A percentile compares a stretch with the other conserved stretches of the same genome.
These are phyloP conservation scores for Exophiala sp. DNA, from an alignment of 2,329 filamentous ascomycete genomes.

Conservation along the genomic window DNA sequence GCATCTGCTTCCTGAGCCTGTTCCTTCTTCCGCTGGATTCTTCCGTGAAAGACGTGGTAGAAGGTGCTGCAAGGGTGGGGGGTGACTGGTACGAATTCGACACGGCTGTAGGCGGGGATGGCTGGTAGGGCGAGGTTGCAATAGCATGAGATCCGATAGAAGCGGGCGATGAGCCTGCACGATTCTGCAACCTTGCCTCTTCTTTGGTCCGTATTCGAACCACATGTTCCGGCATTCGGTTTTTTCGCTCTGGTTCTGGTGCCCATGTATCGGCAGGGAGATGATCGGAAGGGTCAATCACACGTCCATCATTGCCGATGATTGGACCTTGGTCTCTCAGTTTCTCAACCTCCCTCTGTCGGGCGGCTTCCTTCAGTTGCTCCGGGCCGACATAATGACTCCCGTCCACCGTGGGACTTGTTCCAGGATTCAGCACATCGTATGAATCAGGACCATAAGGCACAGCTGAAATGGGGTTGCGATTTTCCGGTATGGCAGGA, in stretches of 20 bases:
- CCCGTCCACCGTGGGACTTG: slow-evolving; percentile 33
- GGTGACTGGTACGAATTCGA: slow-evolving; percentile 23
- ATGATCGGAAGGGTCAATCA: slow-evolving; percentile 62
- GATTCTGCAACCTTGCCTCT: slow-evolving; percentile 22
- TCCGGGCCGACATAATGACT: slow-evolving; percentile 38
- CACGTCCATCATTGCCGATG: slow-evolving; percentile 57
- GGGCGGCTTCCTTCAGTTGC: slow-evolving; percentile 37
- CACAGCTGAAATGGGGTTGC: slow-evolving; percentile 38
- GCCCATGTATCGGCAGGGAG: slow-evolving; percentile 61
- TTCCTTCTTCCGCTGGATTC: slow-evolving; percentile 29
- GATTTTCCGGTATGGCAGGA: slow-evolving; percentile 40
- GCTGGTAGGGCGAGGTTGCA: slow-evolving; percentile 29
- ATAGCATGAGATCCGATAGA: slow-evolving; percentile 29
- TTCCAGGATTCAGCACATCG: slow-evolving; percentile 51
- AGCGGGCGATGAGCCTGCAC: slow-evolving; percentile 24
- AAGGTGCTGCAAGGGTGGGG: slow-evolving; percentile 20
- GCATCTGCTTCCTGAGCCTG: slow-evolving; percentile 26
- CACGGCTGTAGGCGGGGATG: slow-evolving; percentile 28
- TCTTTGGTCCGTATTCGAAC: slow-evolving; percentile 40
- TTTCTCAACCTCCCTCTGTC: slow-evolving; percentile 36
- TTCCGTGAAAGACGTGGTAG: slow-evolving; percentile 30
- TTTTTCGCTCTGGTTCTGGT: slow-evolving; percentile 58
- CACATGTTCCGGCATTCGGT: slow-evolving; percentile 44
- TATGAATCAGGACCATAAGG: slow-evolving; percentile 60
- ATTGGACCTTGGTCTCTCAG: slow-evolving; percentile 50